Percentiles rank a stretch among this genome's conserved stretches.
These are phyloP conservation scores for Cephalotrichum gorgonifer DNA, from an alignment of 2,329 filamentous ascomycete genomes.

Conservation along the genomic window DNA sequence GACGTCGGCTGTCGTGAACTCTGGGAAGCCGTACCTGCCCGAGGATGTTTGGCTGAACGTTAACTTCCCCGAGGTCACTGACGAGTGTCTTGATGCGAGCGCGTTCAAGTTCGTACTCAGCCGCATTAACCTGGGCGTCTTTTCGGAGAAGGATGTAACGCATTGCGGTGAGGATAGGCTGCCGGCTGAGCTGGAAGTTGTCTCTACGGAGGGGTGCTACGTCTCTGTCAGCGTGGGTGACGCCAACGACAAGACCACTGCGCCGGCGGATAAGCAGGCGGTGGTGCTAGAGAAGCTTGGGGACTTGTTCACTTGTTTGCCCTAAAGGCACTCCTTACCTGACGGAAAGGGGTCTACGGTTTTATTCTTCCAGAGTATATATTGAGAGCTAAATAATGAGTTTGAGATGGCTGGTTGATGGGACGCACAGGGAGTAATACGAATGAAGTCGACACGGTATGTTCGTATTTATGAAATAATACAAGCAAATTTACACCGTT, in stretches of 20 bases:
- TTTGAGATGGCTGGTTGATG: too few relatives aligned
- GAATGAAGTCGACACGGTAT: too few relatives aligned
- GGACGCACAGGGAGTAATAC: too few relatives aligned
- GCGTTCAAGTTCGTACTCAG: conserved; percentile 56
- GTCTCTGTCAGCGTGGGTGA: conserved; percentile 54
- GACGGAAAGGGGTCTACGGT: too few relatives aligned
- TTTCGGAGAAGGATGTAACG: conserved; percentile 42
- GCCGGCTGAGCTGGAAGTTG: conserved; percentile 47
- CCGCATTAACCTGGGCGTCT: conserved; percentile 46
- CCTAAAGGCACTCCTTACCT: too few relatives aligned
- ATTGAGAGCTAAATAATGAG: too few relatives aligned
- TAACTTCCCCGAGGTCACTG: conserved; percentile 49
- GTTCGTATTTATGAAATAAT: too few relatives aligned
- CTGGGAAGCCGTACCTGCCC: conserved; percentile 54
- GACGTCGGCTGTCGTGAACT: conserved; percentile 41
- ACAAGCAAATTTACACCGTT: too few relatives aligned
- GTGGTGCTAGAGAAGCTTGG: conserved; percentile 39
- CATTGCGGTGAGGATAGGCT: conserved; percentile 45
- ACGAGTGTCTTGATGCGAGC: conserved; percentile 36
- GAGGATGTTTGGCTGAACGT: conserved; percentile 54
- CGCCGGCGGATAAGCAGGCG: conserved; percentile 36
- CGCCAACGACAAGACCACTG: conserved; percentile 50
- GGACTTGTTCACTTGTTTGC: conserved; percentile 34
- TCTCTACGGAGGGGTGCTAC: conserved; percentile 42
- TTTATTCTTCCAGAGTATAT: too few relatives aligned